Base-by-base conservation (phyloP, 78 protist genomes). In the Dictyostelium citrinum region DNA sequence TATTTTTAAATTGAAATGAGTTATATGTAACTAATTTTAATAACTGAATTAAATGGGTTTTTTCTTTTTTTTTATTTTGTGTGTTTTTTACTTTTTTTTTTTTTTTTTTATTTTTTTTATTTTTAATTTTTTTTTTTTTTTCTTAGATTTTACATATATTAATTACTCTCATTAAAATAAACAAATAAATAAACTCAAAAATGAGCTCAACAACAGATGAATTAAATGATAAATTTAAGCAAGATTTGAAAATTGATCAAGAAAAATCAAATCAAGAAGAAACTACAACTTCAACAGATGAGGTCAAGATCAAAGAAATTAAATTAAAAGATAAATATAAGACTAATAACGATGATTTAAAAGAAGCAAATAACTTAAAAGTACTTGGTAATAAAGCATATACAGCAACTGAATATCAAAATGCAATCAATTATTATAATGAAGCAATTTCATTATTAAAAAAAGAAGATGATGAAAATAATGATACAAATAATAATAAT, bases 381-480 rank as follows among this genome's bases (percentile, higher is more conserved):
- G 31, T 22, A 35, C 41, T 74, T 37, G 95, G 91, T 46, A 91
- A 91, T 71, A n/a, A 5, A 41, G 14, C 79, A 6, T 91, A 82
- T 80, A 81, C 81, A n/a, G 33, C 22, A 27, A 27, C 22, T 7
- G 95, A 91, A 8, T 83, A 83, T 84, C 12, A 61, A 20, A 35
- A 43, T 3, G 90, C 95, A 39, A 58, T 91, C 14, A 20, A 76
- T 16, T 11, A n/a, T 12, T 91, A 91, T 76, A 81, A 39, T 46
- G 72, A 91, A 33, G 95, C 95, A 5, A 91, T 91, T 14, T 49
- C 64, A 37, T n/a, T 61, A 33, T 67, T 91, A 64, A 31, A 43
- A 55, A 37, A 74, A 29, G 71, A 67, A 12, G 51, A 67, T 29
- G 75, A 67, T 35, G 77, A 70, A 2, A 10, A 61, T 43, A 2